Conservation (phyloP, 495 filamentous ascomycete species). For the Pyrenula massariospora region DNA sequence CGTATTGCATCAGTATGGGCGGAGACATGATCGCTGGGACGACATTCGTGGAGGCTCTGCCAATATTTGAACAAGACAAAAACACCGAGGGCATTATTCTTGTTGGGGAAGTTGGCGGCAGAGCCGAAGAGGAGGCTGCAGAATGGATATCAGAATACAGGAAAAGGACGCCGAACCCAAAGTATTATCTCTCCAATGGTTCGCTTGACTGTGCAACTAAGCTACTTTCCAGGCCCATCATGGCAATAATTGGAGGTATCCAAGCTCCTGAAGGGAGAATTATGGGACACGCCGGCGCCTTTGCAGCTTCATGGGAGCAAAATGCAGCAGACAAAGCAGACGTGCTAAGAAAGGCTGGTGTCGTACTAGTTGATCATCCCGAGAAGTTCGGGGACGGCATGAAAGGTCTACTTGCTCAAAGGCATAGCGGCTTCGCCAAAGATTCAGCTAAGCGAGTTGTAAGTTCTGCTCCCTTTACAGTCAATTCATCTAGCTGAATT, state of each 20-base stretch:
- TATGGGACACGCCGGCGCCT: conserved; percentile 87
- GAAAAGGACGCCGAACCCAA: conserved; percentile 45
- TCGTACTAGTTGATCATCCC: conserved; percentile 69
- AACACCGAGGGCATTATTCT: conserved; percentile 74
- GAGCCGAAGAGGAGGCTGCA: conserved; percentile 68
- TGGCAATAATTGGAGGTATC: conserved; percentile 64
- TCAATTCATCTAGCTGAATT: too few species aligned
- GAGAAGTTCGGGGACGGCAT: conserved; percentile 67
- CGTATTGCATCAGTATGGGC: conserved; percentile 76
- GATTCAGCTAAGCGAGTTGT: not conserved
- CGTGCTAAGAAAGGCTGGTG: conserved; percentile 57
- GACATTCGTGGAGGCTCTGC: conserved; percentile 65
- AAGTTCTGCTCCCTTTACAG: too few species aligned
- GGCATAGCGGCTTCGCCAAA: not conserved
- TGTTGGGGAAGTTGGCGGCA: conserved; percentile 80
- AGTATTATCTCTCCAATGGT: conserved; percentile 36
- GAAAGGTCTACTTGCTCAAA: conserved; percentile 38
- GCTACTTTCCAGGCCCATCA: conserved; percentile 50
- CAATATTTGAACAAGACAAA: conserved; percentile 59
- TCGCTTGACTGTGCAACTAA: conserved; percentile 1
- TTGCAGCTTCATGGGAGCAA: conserved; percentile 55
- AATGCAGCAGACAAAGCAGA: conserved; percentile 53
- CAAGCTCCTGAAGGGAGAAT: conserved; percentile 54
- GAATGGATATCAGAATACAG: conserved; percentile 66
- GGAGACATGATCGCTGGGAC: conserved; percentile 80